Base-by-base conservation (phyloP, 306 rosid species). In the Trifolium pratense region DNA sequence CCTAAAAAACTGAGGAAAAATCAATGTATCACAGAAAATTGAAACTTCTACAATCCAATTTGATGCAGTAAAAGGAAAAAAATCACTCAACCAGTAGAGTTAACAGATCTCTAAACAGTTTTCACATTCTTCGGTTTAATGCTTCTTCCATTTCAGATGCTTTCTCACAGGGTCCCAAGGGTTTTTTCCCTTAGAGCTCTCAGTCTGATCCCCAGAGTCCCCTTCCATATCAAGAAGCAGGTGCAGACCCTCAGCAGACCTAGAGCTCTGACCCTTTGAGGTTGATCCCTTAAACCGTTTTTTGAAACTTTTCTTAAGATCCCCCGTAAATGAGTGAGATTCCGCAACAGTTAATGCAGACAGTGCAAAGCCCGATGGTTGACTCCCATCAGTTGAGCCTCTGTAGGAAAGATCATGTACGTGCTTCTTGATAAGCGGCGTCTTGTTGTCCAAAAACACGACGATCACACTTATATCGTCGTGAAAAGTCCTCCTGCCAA, bases 351-450 rank as follows among this genome's bases (percentile, higher is more conserved):
- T 58, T 26, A 29, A 29, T 26, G 20, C 7, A 14, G 11, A 26
- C 5, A 0, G 1, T 26, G 2, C 5, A 6, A 58, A 25, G 0
- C 0, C 20, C 0, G 40, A 29, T 7, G 1, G 6, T 15, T 0
- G 3, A 7, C 5, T 5, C 3, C 0, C 0, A 6, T 0, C 0
- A 29, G 10, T 1, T 29, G 42, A 15, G 20, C 42, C 20, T 15
- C 2, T 59, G 21, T 23, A 59, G 13, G 66, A n/a, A n/a, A n/a
- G n/a, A n/a, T n/a, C n/a, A n/a, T n/a, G n/a, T n/a, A n/a, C n/a
- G n/a, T n/a, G n/a, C 8, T 1, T 59, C 42, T 6, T 59, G 10
- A 59, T 0, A 29, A 29, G 0, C 21, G 42, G 2, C 18, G 0
- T 5, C 15, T 7, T n/a, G n/a, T n/a, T 58, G 12, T 29, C 65